Percentiles rank a stretch among this genome's conserved stretches.
These are phyloP conservation scores for California macrophylla DNA, from an alignment of 441 rosid species.

Conservation along the genomic window DNA sequence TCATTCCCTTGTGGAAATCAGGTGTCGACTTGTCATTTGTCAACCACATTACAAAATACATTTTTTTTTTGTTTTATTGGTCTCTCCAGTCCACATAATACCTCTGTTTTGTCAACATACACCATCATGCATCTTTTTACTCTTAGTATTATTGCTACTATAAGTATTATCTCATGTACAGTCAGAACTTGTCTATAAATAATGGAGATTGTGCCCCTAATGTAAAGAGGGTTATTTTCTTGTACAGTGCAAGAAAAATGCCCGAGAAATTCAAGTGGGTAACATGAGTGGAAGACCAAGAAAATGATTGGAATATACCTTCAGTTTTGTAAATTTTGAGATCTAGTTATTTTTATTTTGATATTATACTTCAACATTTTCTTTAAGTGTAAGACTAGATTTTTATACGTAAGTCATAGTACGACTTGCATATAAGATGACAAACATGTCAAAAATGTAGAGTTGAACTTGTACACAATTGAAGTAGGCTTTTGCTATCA, in stretches of 20 bases:
- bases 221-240: not conserved
- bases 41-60: not conserved
- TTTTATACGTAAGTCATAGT: too few relatives aligned
- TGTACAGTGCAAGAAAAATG: constrained; percentile 15
- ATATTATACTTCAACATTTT: too few relatives aligned
- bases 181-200: too few relatives aligned
- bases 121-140: not conserved
- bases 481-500: too few relatives aligned
- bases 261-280: constrained; percentile 10
- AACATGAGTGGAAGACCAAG: constrained; percentile 15
- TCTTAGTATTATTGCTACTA: not conserved
- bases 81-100: too few relatives aligned
- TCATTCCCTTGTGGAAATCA: not conserved
- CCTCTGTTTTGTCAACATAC: not conserved
- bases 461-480: too few relatives aligned
- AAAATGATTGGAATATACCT: not conserved
- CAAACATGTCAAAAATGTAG: too few relatives aligned
- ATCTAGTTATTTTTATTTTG: too few relatives aligned
- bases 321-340: too few relatives aligned
- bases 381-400: too few relatives aligned
- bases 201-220: not conserved
- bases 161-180: not conserved
- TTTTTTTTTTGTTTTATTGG: not conserved
- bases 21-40: not conserved
- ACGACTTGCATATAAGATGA: too few relatives aligned